Evolutionary conservation across 352 stramenopile genomes (phyloP).

Genomic region (Phytopythium oedochilum): DNA sequence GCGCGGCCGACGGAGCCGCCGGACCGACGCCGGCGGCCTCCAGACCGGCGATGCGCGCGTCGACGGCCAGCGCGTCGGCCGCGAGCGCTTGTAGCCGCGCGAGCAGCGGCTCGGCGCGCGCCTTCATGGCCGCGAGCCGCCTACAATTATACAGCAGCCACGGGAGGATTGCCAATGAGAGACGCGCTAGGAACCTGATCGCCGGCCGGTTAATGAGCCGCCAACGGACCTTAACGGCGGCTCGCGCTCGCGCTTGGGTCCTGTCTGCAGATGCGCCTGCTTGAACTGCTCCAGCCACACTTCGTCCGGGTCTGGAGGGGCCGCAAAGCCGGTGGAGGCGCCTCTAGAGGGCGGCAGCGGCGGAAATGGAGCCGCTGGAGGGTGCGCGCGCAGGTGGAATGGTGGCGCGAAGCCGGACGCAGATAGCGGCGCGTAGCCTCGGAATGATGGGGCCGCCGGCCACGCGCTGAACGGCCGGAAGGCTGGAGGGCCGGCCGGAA

Average conservation of each 20-base stretch:
- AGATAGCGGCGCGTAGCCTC: background rate
- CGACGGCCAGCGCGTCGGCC: background rate
- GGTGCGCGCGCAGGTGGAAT: background rate
- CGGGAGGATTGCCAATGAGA: background rate
- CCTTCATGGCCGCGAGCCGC: background rate
- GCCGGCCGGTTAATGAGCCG: too few species aligned
- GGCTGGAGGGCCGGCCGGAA: background rate
- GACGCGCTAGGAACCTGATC: too few species aligned
- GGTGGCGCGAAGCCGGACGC: background rate
- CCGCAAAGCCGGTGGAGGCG: background rate
- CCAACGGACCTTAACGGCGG: background rate
- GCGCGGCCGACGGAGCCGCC: too few species aligned
- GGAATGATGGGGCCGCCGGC: background rate
- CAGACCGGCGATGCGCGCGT: background rate
- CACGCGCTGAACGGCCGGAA: background rate
- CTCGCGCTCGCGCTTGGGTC: background rate
- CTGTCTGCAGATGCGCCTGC: background rate
- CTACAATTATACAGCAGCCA: background rate
- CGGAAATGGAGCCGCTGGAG: background rate
- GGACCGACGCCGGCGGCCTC: background rate
- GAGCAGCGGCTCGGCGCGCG: background rate
- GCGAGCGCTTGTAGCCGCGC: background rate
- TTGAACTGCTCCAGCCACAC: slow-evolving; percentile 1
- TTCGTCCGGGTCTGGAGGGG: background rate
- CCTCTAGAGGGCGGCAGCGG: background rate